Base-by-base conservation (phyloP, 345 rosid species). In the Garcia nutans region DNA sequence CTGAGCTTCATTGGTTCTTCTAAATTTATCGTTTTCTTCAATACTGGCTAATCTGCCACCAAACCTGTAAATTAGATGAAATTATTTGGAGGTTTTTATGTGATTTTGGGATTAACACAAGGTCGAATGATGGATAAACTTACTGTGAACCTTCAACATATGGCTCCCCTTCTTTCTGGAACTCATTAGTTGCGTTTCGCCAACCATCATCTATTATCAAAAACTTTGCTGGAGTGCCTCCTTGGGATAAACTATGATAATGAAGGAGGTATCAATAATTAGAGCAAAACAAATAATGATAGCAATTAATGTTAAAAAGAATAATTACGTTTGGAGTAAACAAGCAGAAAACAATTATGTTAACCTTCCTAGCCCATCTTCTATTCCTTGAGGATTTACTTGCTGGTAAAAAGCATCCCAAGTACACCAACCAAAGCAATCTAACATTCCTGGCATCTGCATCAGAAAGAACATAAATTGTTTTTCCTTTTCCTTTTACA, bases 391-490 rank as follows among this genome's bases (percentile, higher is more conserved):
- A 65, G 89, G 89, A 82, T 86, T 84, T 64, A 87, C 90, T 24
- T 75, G 74, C 2, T 76, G 79, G 81, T 86, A 89, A 65, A 89
- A 89, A 23, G 92, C 90, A 86, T 87, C 87, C 92, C 89, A 89
- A 26, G 89, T 87, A 84, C 90, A 87, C 92, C 90, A 86, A 33
- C 92, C 87, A 52, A 89, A 89, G 79, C 87, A 86, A 77, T 87
- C 89, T 33, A 86, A 58, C 37, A 89, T 86, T 73, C 78, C 88
- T 9, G 92, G 92, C 87, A 77, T 77, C 90, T 87, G 87, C 84
- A 84, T 22, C n/a, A 31, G 26, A 50, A 16, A 58, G 65, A 16
- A 62, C 19, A 65, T 47, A 72, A 28, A 37, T 50, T 24, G 1
- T 33, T 31, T 23, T 31, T 44, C 45, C 11, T 49, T 56, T 31